Percentiles rank a stretch among this genome's conserved stretches.
These are phyloP conservation scores for Adansonia digitata DNA, from an alignment of 345 rosid genomes.

Conservation along the genomic window DNA sequence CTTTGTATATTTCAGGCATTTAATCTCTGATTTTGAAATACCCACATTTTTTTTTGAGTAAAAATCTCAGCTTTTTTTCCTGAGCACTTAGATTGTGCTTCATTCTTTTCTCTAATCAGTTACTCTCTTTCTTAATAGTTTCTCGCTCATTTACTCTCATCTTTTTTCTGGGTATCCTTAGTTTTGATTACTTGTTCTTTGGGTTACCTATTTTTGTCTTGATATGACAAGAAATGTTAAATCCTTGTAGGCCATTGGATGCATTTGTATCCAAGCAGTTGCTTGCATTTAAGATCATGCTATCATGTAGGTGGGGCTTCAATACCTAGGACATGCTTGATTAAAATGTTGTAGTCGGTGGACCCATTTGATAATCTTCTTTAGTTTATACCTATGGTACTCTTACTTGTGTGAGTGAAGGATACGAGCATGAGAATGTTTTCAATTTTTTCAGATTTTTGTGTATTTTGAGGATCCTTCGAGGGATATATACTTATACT, in stretches of 20 bases:
- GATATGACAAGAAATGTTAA: background rate
- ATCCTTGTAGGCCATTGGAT: background rate
- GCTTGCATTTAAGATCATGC: slow-evolving; percentile 7
- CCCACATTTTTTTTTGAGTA: background rate
- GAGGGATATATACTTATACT: no score
- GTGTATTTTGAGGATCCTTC: no score
- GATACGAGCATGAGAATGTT: no score
- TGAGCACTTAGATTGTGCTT: background rate
- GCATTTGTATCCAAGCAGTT: background rate
- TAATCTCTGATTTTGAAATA: background rate
- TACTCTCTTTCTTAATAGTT: background rate
- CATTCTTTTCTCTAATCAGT: background rate
- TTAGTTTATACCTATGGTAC: background rate
- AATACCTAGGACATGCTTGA: no score
- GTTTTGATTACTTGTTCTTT: background rate
- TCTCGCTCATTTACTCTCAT: background rate
- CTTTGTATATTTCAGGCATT: background rate
- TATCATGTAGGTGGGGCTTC: slow-evolving; percentile 13
- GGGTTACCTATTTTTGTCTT: background rate
- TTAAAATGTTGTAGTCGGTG: slow-evolving; percentile 12
- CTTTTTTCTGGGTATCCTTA: background rate
- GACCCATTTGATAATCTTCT: slow-evolving; percentile 19
- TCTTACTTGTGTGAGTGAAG: no score
- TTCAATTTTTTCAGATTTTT: no score
- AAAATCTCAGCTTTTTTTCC: background rate